Evolutionary conservation across 1,284 basidiomycete genomes (phyloP).

Genomic region (Boletus smithii): DNA sequence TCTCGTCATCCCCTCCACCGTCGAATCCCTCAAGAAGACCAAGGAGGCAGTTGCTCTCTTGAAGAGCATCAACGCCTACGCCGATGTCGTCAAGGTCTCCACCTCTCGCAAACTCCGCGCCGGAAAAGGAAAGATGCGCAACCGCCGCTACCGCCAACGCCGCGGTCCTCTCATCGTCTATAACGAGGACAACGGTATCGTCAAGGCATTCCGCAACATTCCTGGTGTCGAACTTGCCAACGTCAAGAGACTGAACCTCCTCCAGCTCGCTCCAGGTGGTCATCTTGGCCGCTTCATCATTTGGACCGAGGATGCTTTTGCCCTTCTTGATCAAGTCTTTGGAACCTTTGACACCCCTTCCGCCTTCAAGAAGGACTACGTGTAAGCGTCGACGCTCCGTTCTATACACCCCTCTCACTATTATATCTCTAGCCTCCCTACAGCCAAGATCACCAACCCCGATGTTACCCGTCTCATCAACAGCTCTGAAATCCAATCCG

Average conservation of each 20-base stretch:
- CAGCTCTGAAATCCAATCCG: conserved; percentile 94
- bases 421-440: conserved; percentile 63
- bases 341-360: conserved; percentile 88
- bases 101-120: conserved; percentile 97
- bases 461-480: conserved; percentile 99
- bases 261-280: conserved; percentile 99
- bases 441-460: conserved; percentile 95
- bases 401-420: neutral
- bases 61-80: conserved; percentile 88
- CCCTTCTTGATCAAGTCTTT: conserved; percentile 91
- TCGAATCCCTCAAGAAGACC: conserved; percentile 93
- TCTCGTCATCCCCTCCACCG: conserved; percentile 78
- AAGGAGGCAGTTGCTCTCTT: conserved; percentile 96
- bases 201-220: conserved; percentile 98
- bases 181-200: conserved; percentile 97
- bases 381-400: conserved; percentile 45
- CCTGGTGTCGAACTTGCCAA: conserved; percentile 98
- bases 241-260: conserved; percentile 93
- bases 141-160: conserved; percentile 95
- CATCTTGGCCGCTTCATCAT: conserved; percentile 99
- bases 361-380: conserved; percentile 90
- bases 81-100: conserved; percentile 95
- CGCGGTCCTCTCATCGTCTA: conserved; percentile 98
- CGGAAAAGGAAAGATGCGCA: conserved; percentile 97
- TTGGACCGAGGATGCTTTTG: conserved; percentile 97